Evolutionary conservation across 1,284 basidiomycete genomes (phyloP).

Genomic region (Microbotryum lychnidis-dioicae): DNA sequence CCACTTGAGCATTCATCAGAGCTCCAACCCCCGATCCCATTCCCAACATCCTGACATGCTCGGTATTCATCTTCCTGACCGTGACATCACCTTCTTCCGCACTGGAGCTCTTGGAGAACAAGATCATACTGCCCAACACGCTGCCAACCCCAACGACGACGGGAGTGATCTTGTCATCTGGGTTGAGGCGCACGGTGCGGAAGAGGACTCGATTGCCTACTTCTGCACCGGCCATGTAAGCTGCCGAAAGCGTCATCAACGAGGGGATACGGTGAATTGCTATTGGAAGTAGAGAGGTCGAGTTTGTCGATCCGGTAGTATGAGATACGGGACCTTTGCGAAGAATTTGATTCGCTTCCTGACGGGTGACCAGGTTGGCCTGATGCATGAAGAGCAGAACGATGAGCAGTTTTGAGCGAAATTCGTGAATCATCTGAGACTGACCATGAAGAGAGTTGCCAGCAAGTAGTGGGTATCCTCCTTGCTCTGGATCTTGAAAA

Average conservation of each 20-base stretch:
- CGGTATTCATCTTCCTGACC: background rate
- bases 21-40: background rate
- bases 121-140: background rate
- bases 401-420: background rate
- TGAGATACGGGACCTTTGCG: background rate
- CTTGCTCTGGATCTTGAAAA: background rate
- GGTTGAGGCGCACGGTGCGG: background rate
- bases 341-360: conserved; percentile 3
- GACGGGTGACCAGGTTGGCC: conserved; percentile 6
- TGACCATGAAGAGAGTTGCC: conserved; percentile 2
- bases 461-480: conserved; percentile 1
- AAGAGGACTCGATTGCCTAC: conserved; percentile 1
- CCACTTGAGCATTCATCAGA: background rate
- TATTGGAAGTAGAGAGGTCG: background rate
- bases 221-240: conserved; percentile 4
- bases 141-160: background rate
- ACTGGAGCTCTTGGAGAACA: background rate
- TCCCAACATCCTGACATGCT: background rate
- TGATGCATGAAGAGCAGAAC: background rate
- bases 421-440: background rate
- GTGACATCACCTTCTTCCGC: background rate
- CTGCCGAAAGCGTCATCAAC: background rate
- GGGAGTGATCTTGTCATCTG: background rate
- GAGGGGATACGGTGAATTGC: conserved; percentile 4
- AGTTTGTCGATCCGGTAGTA: background rate